Evolutionary conservation across 2,329 filamentous ascomycete species (phyloP).

Genomic region (Trichoderma semiorbis): DNA sequence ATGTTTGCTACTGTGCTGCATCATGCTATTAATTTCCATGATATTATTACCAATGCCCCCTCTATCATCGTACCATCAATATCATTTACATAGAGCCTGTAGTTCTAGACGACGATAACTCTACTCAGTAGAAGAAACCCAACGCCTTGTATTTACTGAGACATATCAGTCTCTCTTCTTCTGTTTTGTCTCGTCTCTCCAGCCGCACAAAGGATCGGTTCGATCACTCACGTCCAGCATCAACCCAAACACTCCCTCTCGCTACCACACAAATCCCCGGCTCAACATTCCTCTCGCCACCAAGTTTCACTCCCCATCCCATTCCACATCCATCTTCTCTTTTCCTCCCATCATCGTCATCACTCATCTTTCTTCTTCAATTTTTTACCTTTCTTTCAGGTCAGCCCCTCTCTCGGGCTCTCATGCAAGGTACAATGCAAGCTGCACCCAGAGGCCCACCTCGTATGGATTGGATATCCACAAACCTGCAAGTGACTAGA

Average conservation of each 20-base stretch:
- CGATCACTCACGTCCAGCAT: neutral
- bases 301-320: neutral
- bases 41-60: neutral
- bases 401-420: neutral
- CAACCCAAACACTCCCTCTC: no score
- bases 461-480: neutral
- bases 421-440: neutral
- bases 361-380: neutral
- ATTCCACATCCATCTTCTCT: neutral
- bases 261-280: no score
- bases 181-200: neutral
- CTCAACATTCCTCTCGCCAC: neutral
- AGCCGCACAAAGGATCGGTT: neutral
- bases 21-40: neutral
- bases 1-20: neutral
- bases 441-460: neutral
- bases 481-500: neutral
- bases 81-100: neutral
- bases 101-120: neutral
- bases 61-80: neutral
- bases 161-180: neutral
- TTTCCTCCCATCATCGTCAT: neutral
- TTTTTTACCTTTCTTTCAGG: neutral
- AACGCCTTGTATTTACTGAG: neutral
- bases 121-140: neutral